Conservation (phyloP, 495 filamentous ascomycete genomes). For the Tuber umbilicatum region DNA sequence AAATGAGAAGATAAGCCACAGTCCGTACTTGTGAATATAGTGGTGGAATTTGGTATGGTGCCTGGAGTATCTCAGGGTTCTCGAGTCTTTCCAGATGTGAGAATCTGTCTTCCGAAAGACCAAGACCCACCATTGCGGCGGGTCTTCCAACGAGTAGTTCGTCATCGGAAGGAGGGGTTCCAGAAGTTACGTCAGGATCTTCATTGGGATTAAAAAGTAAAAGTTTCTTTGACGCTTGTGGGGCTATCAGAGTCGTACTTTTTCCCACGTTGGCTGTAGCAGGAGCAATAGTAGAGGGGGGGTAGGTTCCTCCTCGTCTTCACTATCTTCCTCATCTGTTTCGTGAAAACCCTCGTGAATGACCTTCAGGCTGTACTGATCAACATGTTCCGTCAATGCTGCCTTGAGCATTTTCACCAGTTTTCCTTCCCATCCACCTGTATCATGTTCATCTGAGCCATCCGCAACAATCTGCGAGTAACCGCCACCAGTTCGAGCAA, state of each 20-base stretch:
- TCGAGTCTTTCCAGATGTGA: conserved; percentile 49
- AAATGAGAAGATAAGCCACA: conserved; percentile 55
- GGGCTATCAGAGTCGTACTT: conserved; percentile 6
- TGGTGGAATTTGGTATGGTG: conserved; percentile 55
- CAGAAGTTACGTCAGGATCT: conserved; percentile 39
- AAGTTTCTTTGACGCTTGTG: conserved; percentile 16
- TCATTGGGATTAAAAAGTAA: conserved; percentile 4
- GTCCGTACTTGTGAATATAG: conserved; percentile 58
- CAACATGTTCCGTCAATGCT: conserved; percentile 55
- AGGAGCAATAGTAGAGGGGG: not conserved
- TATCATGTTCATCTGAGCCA: not conserved
- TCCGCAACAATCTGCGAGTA: conserved; percentile 54
- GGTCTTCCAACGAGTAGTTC: conserved; percentile 45
- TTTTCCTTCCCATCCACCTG: too few relatives aligned
- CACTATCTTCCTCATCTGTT: conserved; percentile 45
- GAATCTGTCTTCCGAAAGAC: conserved; percentile 36
- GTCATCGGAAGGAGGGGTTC: conserved; percentile 22
- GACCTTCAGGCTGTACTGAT: too few relatives aligned
- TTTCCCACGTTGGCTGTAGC: not conserved
- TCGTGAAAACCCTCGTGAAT: too few relatives aligned
- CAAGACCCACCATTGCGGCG: conserved; percentile 50
- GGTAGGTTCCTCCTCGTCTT: not conserved
- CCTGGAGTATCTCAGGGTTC: conserved; percentile 54
- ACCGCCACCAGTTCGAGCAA: conserved; percentile 59
- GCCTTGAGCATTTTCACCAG: too few relatives aligned